These are phyloP conservation scores for Hypomyces perniciosus DNA, from an alignment of 2,329 filamentous ascomycete species.

Conservation along the genomic window DNA sequence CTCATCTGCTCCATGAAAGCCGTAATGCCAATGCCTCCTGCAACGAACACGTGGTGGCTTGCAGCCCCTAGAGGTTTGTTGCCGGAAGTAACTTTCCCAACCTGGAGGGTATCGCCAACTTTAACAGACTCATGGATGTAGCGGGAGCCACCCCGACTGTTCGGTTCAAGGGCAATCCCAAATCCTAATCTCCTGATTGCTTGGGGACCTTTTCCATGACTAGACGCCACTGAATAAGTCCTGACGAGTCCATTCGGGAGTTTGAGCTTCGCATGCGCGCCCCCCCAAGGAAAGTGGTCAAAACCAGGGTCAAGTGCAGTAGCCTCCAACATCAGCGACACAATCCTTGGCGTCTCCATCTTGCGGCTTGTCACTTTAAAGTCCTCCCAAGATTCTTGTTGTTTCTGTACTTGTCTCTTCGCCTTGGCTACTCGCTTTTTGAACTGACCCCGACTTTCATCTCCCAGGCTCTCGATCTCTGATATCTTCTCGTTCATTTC, in stretches of 20 bases:
- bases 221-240: slow-evolving; percentile 53
- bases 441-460: slow-evolving; percentile 44
- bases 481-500: slow-evolving; percentile 49
- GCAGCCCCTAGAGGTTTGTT: slow-evolving; percentile 41
- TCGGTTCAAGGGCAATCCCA: slow-evolving; percentile 49
- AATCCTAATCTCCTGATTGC: slow-evolving; percentile 48
- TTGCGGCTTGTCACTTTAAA: slow-evolving; percentile 46
- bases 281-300: slow-evolving; percentile 34
- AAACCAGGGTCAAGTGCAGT: slow-evolving; percentile 28
- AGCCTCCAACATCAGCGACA: slow-evolving; percentile 47
- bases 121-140: slow-evolving; percentile 48
- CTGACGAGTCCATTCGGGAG: slow-evolving; percentile 51
- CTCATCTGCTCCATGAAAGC: slow-evolving; percentile 52
- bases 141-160: slow-evolving; percentile 54
- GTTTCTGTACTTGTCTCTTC: slow-evolving; percentile 24
- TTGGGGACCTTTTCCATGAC: slow-evolving; percentile 10
- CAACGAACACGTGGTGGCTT: slow-evolving; percentile 57
- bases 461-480: slow-evolving; percentile 43
- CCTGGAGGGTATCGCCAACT: slow-evolving; percentile 44
- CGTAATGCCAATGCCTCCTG: slow-evolving; percentile 60
- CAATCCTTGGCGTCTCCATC: slow-evolving; percentile 43
- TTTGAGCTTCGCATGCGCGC: slow-evolving; percentile 49
- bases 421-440: slow-evolving; percentile 44
- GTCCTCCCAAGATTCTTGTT: slow-evolving; percentile 35
- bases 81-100: slow-evolving; percentile 44